A percentile compares a stretch with the other conserved stretches of the same genome.
phyloP scores from a whole-genome alignment of 441 rosid species.

The Populus hybrid region DNA sequence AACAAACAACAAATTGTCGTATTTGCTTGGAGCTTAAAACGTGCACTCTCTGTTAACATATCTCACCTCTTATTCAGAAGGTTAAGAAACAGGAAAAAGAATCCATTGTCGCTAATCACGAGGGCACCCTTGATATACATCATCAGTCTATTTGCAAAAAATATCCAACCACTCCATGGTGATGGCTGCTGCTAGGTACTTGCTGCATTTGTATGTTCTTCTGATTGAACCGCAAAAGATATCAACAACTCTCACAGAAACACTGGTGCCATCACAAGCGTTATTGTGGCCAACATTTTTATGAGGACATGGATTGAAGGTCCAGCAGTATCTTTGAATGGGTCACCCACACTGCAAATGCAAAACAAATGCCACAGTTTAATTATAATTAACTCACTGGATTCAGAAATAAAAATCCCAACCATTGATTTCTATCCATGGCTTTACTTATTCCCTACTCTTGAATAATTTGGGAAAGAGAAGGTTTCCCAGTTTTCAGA shows the following conservation, averaged over 20 bases:
- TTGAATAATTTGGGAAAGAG: background rate
- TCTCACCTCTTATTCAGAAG: background rate
- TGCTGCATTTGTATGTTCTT: background rate
- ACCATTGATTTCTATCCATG: background rate
- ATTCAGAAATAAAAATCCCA: background rate
- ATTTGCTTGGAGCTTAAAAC: background rate
- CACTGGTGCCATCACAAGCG: conserved; percentile 71
- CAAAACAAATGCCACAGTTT: background rate
- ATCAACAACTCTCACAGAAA: conserved; percentile 42
- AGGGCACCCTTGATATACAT: conserved; percentile 29
- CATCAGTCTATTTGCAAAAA: conserved; percentile 24
- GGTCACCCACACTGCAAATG: conserved; percentile 91
- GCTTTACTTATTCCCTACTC: background rate
- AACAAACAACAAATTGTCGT: too few species aligned
- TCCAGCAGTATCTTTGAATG: conserved; percentile 98
- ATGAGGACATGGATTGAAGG: conserved; percentile 94
- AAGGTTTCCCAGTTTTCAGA: background rate
- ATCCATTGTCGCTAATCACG: conserved; percentile 1
- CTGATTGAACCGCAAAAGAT: conserved; percentile 14
- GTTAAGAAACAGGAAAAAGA: background rate
- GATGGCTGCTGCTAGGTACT: conserved; percentile 16
- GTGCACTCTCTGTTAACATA: background rate
- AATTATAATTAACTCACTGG: background rate
- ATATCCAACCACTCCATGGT: conserved; percentile 2
- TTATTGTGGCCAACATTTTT: conserved; percentile 97